Percentiles rank a stretch among this genome's conserved stretches.
Conservation (phyloP, 2,329 filamentous ascomycete species). For the Penicillium sp. region DNA sequence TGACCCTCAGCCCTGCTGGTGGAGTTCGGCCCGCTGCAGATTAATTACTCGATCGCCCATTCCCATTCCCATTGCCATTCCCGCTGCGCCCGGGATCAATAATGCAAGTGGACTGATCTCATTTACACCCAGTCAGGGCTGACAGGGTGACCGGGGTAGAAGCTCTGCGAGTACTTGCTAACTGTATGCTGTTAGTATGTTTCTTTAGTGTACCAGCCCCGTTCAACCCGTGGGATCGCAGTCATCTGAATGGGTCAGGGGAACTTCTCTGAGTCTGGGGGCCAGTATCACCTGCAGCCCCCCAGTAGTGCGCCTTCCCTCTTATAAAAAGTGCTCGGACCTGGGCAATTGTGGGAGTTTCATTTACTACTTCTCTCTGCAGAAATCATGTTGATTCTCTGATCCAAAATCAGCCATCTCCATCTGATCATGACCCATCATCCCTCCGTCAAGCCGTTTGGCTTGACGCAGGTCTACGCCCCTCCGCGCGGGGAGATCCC, state of each 20-base stretch:
- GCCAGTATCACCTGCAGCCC: slow-evolving; percentile 19
- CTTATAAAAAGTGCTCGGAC: slow-evolving; percentile 17
- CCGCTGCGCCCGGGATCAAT: slow-evolving; percentile 2
- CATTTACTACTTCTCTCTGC: neutral
- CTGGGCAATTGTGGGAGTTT: neutral
- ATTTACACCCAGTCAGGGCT: slow-evolving; percentile 5
- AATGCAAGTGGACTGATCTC: slow-evolving; percentile 6
- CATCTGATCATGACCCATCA: slow-evolving; percentile 30
- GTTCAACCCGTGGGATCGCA: slow-evolving; percentile 1
- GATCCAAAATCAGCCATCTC: slow-evolving; percentile 2
- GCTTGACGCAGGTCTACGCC: slow-evolving; percentile 51
- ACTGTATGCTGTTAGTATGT: neutral
- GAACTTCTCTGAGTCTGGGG: slow-evolving; percentile 2
- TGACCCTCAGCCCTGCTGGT: neutral
- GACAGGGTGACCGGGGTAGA: neutral
- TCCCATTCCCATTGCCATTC: too few relatives aligned
- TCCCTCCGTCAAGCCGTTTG: slow-evolving; percentile 45
- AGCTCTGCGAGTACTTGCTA: slow-evolving; percentile 4
- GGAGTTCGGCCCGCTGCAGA: slow-evolving; percentile 5
- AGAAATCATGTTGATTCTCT: slow-evolving; percentile 18
- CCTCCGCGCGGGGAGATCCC: slow-evolving; percentile 43
- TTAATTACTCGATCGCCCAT: slow-evolving; percentile 1
- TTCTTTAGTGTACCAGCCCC: neutral
- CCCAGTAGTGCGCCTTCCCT: neutral
- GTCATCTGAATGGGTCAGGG: slow-evolving; percentile 28